Base-by-base conservation (phyloP, 2,329 filamentous ascomycete genomes). In the Juglanconis sp. region DNA sequence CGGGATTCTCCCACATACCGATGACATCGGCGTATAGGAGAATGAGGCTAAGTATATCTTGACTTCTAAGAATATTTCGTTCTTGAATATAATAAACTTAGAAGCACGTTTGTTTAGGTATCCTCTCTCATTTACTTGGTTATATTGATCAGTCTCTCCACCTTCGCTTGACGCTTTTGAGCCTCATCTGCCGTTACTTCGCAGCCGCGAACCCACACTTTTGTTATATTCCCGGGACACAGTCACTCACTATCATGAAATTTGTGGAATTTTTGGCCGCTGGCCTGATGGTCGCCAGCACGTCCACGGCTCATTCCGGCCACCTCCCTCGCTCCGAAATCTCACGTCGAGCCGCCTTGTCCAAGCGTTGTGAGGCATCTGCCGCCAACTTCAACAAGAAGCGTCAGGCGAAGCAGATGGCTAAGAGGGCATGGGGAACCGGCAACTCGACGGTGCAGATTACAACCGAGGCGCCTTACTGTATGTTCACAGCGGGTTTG, bases 401-500 rank as follows among this genome's bases (percentile, higher is more conserved):
- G 44, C 59, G 59, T 31, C 53, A 54, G n/a, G 59, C 44, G 15
- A 57, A 57, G 31, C 44, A 31, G 9, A 47, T 58, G n/a, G 30
- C 17, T 24, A 61, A 55, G 51, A 47, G 51, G 10, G 54, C 53
- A 15, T 34, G 42, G n/a, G 42, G 38, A 9, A 38, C 40, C 51
- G 31, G 48, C 42, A 61, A 61, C 42, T n/a, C 55, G 1, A 61
- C 42, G 6, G 49, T 46, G 36, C 35, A 50, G n/a, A 51, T 59
- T 51, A 47, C 38, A 15, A 59, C 59, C 10, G 55, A 61, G 47
- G 59, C 55, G 38, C 59, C 59, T 3, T 61, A 58, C 55, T 61
- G 17, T 24, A 24, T 24, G 17, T 24, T 24, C 17, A 24, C 17
- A 24, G 17, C 17, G 17, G 17, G 17, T 24, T 24, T 24, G 17